phyloP scores from a whole-genome alignment of 2,329 filamentous ascomycete species.

The Sordariomycetes sp. region DNA sequence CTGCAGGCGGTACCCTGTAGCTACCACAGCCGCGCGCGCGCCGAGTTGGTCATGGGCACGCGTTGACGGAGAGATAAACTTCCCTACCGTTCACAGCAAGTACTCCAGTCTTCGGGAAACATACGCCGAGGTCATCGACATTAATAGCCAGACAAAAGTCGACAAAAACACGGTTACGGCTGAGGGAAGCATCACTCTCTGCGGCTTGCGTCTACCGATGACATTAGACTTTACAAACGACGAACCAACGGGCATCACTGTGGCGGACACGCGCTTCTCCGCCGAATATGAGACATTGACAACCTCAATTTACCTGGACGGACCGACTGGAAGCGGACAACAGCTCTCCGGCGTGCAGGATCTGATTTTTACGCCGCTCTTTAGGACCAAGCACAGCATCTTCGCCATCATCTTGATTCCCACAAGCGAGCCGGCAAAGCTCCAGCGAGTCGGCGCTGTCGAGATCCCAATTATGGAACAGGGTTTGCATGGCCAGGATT shows the following conservation, averaged over 20 bases:
- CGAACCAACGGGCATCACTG: not conserved
- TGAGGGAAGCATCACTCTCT: not conserved
- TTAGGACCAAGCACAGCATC: not conserved
- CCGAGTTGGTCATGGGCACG: not conserved
- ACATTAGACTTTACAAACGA: not conserved
- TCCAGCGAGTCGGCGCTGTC: not conserved
- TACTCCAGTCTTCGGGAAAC: not conserved
- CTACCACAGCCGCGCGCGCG: not conserved
- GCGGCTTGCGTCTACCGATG: not conserved
- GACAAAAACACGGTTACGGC: not conserved
- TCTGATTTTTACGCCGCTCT: not conserved
- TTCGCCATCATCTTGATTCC: not conserved
- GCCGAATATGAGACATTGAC: not conserved
- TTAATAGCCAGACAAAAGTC: not conserved
- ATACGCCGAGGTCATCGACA: not conserved
- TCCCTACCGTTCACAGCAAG: not conserved
- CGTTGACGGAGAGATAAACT: not conserved
- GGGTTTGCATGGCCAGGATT: not conserved
- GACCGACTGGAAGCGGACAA: not conserved
- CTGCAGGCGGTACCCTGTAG: not conserved
- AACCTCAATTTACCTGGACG: not conserved
- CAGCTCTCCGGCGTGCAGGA: not conserved
- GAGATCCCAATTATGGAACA: not conserved
- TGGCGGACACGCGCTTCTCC: not conserved
- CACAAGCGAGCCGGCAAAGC: not conserved